Evolutionary conservation across 805 yeast species (phyloP).

Genomic region (Starmerella floricola): DNA sequence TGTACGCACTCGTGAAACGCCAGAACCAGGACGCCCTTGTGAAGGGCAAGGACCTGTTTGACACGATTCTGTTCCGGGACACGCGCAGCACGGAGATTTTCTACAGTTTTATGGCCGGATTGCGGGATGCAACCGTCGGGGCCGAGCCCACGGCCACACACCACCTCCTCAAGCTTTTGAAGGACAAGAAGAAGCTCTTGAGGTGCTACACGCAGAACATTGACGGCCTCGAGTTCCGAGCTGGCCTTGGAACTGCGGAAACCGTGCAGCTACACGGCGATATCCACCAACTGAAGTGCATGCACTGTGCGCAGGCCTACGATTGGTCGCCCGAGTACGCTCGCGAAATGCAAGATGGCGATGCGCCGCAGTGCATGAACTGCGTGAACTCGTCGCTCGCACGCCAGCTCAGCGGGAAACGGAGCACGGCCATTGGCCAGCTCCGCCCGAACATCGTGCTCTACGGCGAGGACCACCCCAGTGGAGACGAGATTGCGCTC

Average conservation of each 20-base stretch:
- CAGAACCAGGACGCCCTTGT: constrained; percentile 50
- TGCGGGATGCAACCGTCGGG: constrained; percentile 47
- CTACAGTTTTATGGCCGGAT: constrained; percentile 76
- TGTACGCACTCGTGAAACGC: constrained; percentile 59
- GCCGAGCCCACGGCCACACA: constrained; percentile 84
- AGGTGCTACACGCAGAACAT: constrained; percentile 92
- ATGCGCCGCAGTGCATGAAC: constrained; percentile 61
- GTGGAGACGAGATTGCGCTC: constrained; percentile 62
- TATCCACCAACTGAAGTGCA: constrained; percentile 62
- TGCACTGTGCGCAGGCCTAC: constrained; percentile 46
- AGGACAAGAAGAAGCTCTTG: constrained; percentile 52
- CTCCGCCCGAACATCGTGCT: constrained; percentile 82
- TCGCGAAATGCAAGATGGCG: constrained; percentile 43
- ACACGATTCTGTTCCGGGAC: constrained; percentile 65
- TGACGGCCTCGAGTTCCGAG: constrained; percentile 65
- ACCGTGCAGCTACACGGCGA: constrained; percentile 82
- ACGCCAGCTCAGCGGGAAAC: constrained; percentile 55
- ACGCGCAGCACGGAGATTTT: constrained; percentile 57
- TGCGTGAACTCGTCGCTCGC: constrained; percentile 49
- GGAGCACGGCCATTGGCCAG: constrained; percentile 63
- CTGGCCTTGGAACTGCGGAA: constrained; percentile 44
- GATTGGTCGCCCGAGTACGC: constrained; percentile 51
- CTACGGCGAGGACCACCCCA: constrained; percentile 90
- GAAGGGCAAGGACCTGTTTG: constrained; percentile 85
- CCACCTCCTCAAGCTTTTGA: constrained; percentile 49